These are phyloP conservation scores for Rhodotorula graminis DNA, from an alignment of 768 basidiomycete genomes.

Conservation along the genomic window DNA sequence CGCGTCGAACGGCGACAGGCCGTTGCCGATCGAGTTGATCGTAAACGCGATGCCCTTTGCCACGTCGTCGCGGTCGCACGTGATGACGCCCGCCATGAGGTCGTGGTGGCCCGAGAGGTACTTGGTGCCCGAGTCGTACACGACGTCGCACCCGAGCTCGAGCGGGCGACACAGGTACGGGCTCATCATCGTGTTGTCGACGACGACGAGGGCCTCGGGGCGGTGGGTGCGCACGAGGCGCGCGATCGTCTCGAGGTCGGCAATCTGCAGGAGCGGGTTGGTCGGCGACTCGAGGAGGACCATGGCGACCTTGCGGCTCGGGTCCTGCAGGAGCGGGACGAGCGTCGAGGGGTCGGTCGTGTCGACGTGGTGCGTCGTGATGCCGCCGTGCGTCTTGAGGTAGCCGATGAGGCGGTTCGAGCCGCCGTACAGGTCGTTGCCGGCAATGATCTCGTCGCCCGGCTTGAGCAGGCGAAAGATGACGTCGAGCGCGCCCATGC, in stretches of 20 bases:
- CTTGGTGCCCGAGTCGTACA: slow-evolving; percentile 97
- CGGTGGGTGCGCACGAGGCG: slow-evolving; percentile 75
- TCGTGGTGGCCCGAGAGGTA: slow-evolving; percentile 98
- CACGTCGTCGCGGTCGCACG: slow-evolving; percentile 83
- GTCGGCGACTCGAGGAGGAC: slow-evolving; percentile 96
- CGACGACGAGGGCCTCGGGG: slow-evolving; percentile 74
- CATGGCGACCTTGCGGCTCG: slow-evolving; percentile 55
- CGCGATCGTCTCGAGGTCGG: slow-evolving; percentile 77
- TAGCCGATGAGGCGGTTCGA: slow-evolving; percentile 92
- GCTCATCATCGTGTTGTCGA: slow-evolving; percentile 99
- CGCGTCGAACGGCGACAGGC: slow-evolving; percentile 87
- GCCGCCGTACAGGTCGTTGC: slow-evolving; percentile 92
- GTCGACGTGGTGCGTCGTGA: slow-evolving; percentile 87
- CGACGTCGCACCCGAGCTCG: slow-evolving; percentile 92
- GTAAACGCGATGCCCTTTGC: slow-evolving; percentile 86
- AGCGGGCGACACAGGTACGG: slow-evolving; percentile 92
- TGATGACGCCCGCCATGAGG: slow-evolving; percentile 94
- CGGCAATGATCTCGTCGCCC: slow-evolving; percentile 86
- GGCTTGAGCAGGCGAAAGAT: slow-evolving; percentile 91
- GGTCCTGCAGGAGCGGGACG: slow-evolving; percentile 57
- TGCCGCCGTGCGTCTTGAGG: slow-evolving; percentile 77
- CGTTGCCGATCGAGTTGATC: slow-evolving; percentile 91
- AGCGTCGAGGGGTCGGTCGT: slow-evolving; percentile 70
- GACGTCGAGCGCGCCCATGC: slow-evolving; percentile 95
- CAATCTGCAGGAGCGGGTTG: slow-evolving; percentile 92